Base-by-base conservation (phyloP, 768 basidiomycete genomes). In the Lentinula edodes region DNA sequence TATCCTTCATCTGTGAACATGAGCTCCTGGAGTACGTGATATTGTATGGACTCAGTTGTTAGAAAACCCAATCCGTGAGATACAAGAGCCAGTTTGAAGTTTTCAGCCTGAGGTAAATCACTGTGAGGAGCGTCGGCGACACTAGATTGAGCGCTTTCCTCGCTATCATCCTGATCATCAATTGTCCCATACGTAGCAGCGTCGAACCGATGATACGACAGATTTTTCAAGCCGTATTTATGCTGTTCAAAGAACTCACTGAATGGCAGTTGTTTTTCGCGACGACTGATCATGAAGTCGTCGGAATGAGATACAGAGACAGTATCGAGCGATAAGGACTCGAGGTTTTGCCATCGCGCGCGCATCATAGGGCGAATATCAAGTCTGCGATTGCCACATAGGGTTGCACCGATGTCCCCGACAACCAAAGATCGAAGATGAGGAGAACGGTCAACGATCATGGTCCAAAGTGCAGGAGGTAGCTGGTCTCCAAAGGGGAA, bases 391-490 rank as follows among this genome's bases (percentile, higher is more conserved):
- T 52, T 57, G 35, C 57, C 65, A 52, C 59, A 59, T 1, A 61
- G 53, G 10, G 61, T 58, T 10, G 62, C 52, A 42, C 63, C 59
- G 20, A 65, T 58, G n/a, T 58, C 43, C 7, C 70, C 70, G 32
- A 84, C 68, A 59, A 71, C 67, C 9, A 85, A 71, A 41, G 78
- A 75, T 63, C 78, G 74, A 36, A 84, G 70, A 48, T 77, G 65
- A 0, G 75, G 77, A 52, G 75, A 83, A 13, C 76, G 75, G 36
- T 72, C 69, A 46, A 78, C 73, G 53, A 85, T 74, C 83, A 84
- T 85, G 62, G 78, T 76, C 83, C 83, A 85, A n/a, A 84, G 70
- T 6, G 68, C 66, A 28, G 62, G 41, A 7, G 70, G 70, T 36
- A 71, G 62, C 41, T 59, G 51, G 62, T 63, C 60, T 35, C 36